Evolutionary conservation across 2,329 filamentous ascomycete genomes (phyloP).

Genomic region (Colletotrichum graminicola): DNA sequence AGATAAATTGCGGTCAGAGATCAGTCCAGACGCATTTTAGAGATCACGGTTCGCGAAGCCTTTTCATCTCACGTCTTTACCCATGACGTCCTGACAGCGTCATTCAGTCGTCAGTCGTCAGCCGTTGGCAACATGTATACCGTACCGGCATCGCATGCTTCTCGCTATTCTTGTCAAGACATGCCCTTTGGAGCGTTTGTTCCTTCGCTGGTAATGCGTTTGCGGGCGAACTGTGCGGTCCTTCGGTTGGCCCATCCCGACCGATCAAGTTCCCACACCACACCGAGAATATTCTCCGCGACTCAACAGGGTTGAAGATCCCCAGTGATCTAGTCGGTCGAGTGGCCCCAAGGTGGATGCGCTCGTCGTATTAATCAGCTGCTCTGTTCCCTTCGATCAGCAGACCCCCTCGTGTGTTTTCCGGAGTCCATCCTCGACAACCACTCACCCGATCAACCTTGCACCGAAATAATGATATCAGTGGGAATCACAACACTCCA

Average conservation of each 20-base stretch:
- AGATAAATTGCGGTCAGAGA: conserved; percentile 19
- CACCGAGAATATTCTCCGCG: conserved; percentile 1
- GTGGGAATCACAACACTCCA: background rate
- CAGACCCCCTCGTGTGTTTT: background rate
- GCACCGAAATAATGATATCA: background rate
- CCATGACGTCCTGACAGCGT: background rate
- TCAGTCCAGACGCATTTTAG: conserved; percentile 6
- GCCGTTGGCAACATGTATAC: background rate
- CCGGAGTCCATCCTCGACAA: no score
- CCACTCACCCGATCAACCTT: background rate
- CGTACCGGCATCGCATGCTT: background rate
- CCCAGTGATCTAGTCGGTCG: background rate
- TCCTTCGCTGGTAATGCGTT: background rate
- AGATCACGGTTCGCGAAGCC: background rate
- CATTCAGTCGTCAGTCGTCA: no score
- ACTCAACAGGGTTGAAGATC: conserved; percentile 8
- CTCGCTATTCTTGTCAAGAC: background rate
- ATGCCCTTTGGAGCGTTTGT: background rate
- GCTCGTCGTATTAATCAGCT: background rate
- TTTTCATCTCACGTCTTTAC: background rate
- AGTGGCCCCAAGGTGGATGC: background rate
- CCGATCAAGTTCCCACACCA: conserved; percentile 8
- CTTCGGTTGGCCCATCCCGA: background rate
- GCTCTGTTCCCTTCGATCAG: background rate
- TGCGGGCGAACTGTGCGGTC: background rate